Conservation (phyloP, 108 stramenopile species). For the Aurantiochytrium sp. region DNA sequence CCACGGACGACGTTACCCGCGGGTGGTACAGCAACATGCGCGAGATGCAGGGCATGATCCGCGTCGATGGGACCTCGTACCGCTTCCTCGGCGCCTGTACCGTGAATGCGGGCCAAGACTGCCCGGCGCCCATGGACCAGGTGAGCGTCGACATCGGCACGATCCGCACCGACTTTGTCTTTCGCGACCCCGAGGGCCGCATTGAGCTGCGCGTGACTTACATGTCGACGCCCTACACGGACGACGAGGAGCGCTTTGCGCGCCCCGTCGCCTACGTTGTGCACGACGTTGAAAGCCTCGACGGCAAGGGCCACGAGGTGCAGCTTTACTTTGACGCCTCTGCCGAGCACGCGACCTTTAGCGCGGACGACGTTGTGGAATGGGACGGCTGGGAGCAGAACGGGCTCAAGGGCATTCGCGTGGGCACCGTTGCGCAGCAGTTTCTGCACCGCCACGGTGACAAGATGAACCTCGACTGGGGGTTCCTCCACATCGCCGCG, state of each 20-base stretch:
- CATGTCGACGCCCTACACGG: not conserved
- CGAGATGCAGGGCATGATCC: not conserved
- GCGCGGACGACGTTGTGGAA: not conserved
- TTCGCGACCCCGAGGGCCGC: not conserved
- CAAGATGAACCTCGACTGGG: too few relatives aligned
- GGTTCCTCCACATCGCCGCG: not conserved
- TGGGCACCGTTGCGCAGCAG: not conserved
- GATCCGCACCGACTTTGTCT: not conserved
- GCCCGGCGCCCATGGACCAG: not conserved
- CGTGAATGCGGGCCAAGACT: not conserved
- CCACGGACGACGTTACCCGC: not conserved
- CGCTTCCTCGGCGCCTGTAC: not conserved
- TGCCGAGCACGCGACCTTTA: not conserved
- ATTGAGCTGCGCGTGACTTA: not conserved
- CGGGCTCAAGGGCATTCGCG: not conserved
- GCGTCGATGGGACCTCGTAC: not conserved
- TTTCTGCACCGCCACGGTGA: not conserved
- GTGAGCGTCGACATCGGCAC: not conserved
- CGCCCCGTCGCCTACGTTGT: not conserved
- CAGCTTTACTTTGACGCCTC: constrained; percentile 30
- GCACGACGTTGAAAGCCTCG: not conserved
- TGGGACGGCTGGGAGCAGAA: not conserved
- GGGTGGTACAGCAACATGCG: not conserved
- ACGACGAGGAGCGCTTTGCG: not conserved
- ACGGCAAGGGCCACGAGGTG: constrained; percentile 21